Conservation (phyloP, 345 rosid species). For the Balakata baccata region DNA sequence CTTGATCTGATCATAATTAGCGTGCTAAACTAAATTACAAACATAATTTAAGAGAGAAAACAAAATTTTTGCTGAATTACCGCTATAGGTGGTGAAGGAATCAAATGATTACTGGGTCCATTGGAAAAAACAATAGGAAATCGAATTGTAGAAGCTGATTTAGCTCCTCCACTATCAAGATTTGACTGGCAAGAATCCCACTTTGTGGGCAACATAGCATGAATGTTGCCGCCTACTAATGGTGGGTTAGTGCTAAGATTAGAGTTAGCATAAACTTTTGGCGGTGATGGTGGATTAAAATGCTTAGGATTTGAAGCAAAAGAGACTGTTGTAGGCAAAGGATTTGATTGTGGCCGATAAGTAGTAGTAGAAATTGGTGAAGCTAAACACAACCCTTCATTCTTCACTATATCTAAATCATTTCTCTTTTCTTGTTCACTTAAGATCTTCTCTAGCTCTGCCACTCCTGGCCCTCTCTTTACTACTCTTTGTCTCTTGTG, state of each 20-base stretch:
- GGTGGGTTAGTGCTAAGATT: neutral
- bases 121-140: slow-evolving; percentile 18
- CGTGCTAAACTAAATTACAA: too few species aligned
- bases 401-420: neutral
- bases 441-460: slow-evolving; percentile 75
- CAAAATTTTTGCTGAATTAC: slow-evolving; percentile 22
- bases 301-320: slow-evolving; percentile 8
- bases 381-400: too few species aligned
- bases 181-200: slow-evolving; percentile 20
- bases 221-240: slow-evolving; percentile 15
- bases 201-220: slow-evolving; percentile 23
- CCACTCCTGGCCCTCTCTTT: slow-evolving; percentile 78
- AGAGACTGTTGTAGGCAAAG: slow-evolving; percentile 4
- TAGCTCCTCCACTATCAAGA: neutral
- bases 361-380: neutral
- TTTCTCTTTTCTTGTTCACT: slow-evolving; percentile 46
- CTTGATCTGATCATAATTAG: too few species aligned
- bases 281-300: slow-evolving; percentile 2
- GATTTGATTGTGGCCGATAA: slow-evolving; percentile 6
- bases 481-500: slow-evolving; percentile 45
- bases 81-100: slow-evolving; percentile 35
- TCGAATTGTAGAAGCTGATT: slow-evolving; percentile 31
- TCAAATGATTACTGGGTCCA: slow-evolving; percentile 30
- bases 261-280: slow-evolving; percentile 6
- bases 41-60: too few species aligned